These are phyloP conservation scores for Aureobasidium sp. DNA, from an alignment of 2,329 filamentous ascomycete genomes.

Conservation along the genomic window DNA sequence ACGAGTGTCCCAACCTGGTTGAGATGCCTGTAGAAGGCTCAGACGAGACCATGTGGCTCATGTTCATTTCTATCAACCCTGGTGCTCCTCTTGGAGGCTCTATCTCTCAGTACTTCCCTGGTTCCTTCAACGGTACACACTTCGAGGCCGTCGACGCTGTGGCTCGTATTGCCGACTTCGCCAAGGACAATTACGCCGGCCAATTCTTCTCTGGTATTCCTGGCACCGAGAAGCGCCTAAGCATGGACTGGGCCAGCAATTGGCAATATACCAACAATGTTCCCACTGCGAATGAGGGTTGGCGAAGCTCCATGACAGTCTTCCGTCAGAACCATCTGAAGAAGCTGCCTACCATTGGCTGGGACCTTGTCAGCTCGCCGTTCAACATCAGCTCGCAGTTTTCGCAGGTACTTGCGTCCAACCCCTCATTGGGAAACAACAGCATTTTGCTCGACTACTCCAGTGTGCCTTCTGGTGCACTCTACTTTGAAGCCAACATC, in stretches of 20 bases:
- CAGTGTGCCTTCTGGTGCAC: conserved; percentile 41
- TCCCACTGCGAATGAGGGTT: conserved; percentile 49
- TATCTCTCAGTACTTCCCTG: conserved; percentile 50
- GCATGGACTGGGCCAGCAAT: conserved; percentile 52
- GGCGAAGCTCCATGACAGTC: conserved; percentile 46
- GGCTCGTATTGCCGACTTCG: conserved; percentile 26
- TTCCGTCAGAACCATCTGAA: conserved; percentile 48
- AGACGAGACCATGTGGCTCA: conserved; percentile 37
- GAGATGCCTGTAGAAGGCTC: conserved; percentile 44
- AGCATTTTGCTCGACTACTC: conserved; percentile 46
- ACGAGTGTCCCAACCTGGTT: conserved; percentile 58
- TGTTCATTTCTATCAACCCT: conserved; percentile 50
- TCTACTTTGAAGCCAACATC: conserved; percentile 51
- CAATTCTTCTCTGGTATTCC: conserved; percentile 49
- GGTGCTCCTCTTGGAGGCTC: conserved; percentile 52
- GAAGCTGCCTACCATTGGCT: conserved; percentile 45
- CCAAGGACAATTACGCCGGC: conserved; percentile 48
- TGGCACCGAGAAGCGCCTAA: conserved; percentile 36
- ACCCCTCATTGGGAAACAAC: conserved; percentile 41
- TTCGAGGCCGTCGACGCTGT: conserved; percentile 42
- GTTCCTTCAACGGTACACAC: conserved; percentile 58
- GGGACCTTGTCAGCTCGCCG: conserved; percentile 45
- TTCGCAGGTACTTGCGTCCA: conserved; percentile 39
- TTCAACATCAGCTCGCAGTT: conserved; percentile 44
- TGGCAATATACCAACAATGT: conserved; percentile 51